phyloP scores from a whole-genome alignment of 805 yeast species.

The Wickerhamiella alocasiicola region DNA sequence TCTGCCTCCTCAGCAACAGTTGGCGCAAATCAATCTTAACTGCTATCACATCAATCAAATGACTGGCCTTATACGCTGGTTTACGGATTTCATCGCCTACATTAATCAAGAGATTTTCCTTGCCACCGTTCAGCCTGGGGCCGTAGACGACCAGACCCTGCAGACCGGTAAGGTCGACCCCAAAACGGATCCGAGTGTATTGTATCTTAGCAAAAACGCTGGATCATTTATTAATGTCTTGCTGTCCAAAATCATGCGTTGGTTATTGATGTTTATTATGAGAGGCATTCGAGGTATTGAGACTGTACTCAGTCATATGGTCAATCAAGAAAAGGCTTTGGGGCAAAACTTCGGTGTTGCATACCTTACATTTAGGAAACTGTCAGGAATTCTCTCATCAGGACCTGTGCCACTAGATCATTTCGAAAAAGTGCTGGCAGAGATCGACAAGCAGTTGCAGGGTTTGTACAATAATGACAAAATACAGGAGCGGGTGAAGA shows the following conservation, averaged over 20 bases:
- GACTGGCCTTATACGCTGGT: slow-evolving; percentile 79
- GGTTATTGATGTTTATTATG: slow-evolving; percentile 27
- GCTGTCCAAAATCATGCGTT: slow-evolving; percentile 28
- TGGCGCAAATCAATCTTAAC: slow-evolving; percentile 23
- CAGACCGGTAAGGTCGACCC: slow-evolving; percentile 3
- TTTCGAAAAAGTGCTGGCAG: slow-evolving; percentile 17
- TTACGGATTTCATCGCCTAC: slow-evolving; percentile 61
- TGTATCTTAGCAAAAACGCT: slow-evolving; percentile 8
- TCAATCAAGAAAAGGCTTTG: slow-evolving; percentile 18
- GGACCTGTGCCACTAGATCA: slow-evolving; percentile 18
- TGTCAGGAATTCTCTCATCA: slow-evolving; percentile 22
- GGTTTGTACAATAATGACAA: slow-evolving; percentile 16
- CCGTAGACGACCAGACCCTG: slow-evolving; percentile 2
- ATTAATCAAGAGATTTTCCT: slow-evolving; percentile 52
- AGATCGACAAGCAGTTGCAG: slow-evolving; percentile 17
- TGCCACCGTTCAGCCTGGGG: slow-evolving; percentile 15
- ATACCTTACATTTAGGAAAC: slow-evolving; percentile 21
- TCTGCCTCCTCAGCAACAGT: slow-evolving; percentile 31
- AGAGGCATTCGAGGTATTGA: slow-evolving; percentile 31
- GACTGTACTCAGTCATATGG: slow-evolving; percentile 18
- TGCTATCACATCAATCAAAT: slow-evolving; percentile 24
- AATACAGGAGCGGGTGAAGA: slow-evolving; percentile 13
- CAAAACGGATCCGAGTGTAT: slow-evolving; percentile 5
- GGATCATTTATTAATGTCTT: slow-evolving; percentile 26
- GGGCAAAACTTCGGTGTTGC: slow-evolving; percentile 19